Evolutionary conservation across 805 yeast genomes (phyloP), one percentile per base, ranked within the genome.

Genomic region (Nakazawaea ishiwadae): DNA sequence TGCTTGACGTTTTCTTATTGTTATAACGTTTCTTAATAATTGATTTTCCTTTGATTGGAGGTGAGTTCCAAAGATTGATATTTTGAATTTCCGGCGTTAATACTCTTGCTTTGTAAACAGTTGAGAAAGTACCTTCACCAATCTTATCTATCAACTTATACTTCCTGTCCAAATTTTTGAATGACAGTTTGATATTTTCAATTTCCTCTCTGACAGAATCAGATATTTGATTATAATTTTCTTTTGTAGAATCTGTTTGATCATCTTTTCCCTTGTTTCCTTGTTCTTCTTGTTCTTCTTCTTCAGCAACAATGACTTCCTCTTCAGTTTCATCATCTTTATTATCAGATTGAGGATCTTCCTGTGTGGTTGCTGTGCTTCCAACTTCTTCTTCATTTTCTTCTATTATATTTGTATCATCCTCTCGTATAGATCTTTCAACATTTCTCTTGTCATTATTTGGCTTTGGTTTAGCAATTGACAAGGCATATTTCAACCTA

Each of bases 51-150:
- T 26, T 58, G 9, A 52, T 35, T 6, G 60, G 59, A 4, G 63
- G 62, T 7, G 61, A 56, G 28, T 49, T 51, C 61, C 61, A 59
- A 15, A 42, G 34, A 2, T 34, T 42, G 23, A 36, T 32, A 29
- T 42, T 42, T 32, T 27, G 58, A 39, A 20, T 48, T 43, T 11
- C 56, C 38, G 62, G 57, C 8, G 48, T 51, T 10, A 65, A 40
- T 46, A 73, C 68, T 26, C 54, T 52, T 5, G 87, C 90, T 40
- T 75, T 75, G 60, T 78, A 81, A 14, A 85, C 95, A 23, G 77
- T 72, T 3, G 90, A 82, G 50, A 85, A 85, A 0, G 95, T 90
- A 19, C 95, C 95, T 58, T 85, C 93, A 7, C 95, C 95, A 47
- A 85, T 72, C 52, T 72, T 71, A 33, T 66, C 66, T 3, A 69